A percentile compares a stretch with the other conserved stretches of the same genome.
These are phyloP conservation scores for Tricholoma matsutake DNA, from an alignment of 768 basidiomycete species.

Conservation along the genomic window DNA sequence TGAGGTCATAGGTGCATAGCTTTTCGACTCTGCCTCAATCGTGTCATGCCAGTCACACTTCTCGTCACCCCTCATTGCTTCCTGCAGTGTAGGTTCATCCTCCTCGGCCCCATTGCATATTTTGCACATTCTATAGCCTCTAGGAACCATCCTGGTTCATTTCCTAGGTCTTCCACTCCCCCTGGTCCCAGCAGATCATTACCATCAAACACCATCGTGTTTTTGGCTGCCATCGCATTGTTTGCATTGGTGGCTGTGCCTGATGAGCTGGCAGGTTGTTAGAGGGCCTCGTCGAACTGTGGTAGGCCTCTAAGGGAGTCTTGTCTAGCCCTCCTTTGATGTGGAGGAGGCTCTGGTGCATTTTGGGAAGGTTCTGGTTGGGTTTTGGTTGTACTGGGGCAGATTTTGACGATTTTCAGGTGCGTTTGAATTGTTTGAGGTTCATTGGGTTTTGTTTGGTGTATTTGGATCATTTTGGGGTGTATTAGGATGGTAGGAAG, in stretches of 20 bases:
- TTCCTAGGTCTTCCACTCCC: neutral
- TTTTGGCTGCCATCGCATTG: neutral
- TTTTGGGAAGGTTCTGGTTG: neutral
- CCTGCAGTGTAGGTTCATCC: neutral
- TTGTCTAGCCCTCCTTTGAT: neutral
- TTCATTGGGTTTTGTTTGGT: neutral
- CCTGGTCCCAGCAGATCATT: neutral
- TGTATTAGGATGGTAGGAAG: neutral
- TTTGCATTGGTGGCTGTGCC: neutral
- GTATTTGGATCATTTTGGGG: neutral
- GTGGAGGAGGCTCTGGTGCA: neutral
- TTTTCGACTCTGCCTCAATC: neutral
- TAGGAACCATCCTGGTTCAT: neutral
- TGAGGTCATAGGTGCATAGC: neutral
- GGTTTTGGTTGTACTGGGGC: neutral
- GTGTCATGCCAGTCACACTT: neutral
- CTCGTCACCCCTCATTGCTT: neutral
- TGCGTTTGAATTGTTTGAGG: neutral
- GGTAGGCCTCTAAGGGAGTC: neutral
- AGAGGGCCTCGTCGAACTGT: neutral
- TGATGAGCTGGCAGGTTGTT: neutral
- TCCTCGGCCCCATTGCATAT: neutral
- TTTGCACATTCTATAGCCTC: neutral
- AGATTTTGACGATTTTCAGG: neutral
- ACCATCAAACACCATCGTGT: neutral